Percentiles rank a stretch among this genome's conserved stretches.
Evolutionary conservation across 2,329 filamentous ascomycete species (phyloP).

Genomic region (Ophiosphaerella korrae): DNA sequence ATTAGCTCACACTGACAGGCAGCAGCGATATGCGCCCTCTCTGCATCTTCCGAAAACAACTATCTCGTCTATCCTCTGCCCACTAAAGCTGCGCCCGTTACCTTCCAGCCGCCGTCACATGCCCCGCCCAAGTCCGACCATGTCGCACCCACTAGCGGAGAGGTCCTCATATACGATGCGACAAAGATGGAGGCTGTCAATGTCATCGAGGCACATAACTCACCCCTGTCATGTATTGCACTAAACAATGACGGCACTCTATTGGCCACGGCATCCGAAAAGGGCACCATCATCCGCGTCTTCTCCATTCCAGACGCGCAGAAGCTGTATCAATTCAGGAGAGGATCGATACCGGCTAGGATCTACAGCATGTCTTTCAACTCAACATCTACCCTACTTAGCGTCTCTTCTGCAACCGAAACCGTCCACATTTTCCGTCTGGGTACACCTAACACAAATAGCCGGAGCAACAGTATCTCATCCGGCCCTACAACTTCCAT

Average conservation of each 20-base stretch:
- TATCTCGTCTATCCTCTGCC: conserved; percentile 94
- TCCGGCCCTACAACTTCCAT: conserved; percentile 27
- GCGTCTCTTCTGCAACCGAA: conserved; percentile 93
- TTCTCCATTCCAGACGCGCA: conserved; percentile 90
- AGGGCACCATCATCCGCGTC: conserved; percentile 94
- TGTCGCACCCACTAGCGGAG: conserved; percentile 82
- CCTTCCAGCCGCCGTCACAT: conserved; percentile 71
- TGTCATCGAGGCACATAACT: conserved; percentile 92
- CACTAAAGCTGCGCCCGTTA: conserved; percentile 60
- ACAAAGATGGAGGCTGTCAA: conserved; percentile 89
- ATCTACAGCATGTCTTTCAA: conserved; percentile 99
- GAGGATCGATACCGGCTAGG: conserved; percentile 91
- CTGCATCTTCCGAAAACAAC: conserved; percentile 92
- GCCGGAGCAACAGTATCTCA: conserved; percentile 42
- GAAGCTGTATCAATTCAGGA: conserved; percentile 94
- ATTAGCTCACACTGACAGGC: conserved; percentile 16
- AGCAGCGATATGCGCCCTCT: conserved; percentile 84
- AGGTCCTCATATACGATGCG: conserved; percentile 92
- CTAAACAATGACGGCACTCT: conserved; percentile 91
- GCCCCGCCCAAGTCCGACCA: conserved; percentile 79
- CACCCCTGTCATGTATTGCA: conserved; percentile 86
- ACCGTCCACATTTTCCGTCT: conserved; percentile 97
- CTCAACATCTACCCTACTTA: conserved; percentile 86
- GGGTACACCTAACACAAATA: conserved; percentile 33
- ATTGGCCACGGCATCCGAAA: conserved; percentile 93